Percentiles rank a stretch among this genome's conserved stretches.
Conservation (phyloP, 202 grass and related monocot genomes). For the Bolboschoenoplectus hybrid region DNA sequence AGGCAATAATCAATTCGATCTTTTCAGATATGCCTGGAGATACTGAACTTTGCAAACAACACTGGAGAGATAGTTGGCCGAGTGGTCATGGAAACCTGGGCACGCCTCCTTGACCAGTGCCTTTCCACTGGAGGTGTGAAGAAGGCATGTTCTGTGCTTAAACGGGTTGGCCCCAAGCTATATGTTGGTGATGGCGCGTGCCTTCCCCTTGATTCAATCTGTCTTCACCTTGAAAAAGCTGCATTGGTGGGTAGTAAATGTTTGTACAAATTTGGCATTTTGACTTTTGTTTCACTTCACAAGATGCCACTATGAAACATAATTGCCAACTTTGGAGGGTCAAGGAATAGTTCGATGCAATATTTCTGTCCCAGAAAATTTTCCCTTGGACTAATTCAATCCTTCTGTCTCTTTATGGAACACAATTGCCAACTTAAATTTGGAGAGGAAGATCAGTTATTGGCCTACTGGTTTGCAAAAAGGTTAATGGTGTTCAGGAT, state of each 20-base stretch:
- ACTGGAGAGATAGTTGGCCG: constrained; percentile 86
- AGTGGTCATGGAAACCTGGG: constrained; percentile 84
- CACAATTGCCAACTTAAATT: neutral
- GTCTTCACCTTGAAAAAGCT: constrained; percentile 92
- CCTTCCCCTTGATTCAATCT: constrained; percentile 82
- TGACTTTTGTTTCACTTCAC: neutral
- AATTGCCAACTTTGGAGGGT: neutral
- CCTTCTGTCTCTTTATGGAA: neutral
- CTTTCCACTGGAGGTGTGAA: constrained; percentile 78
- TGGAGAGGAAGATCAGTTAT: neutral
- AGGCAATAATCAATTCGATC: constrained; percentile 1
- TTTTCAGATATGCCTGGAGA: constrained; percentile 92
- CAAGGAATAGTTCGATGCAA: neutral
- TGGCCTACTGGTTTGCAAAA: neutral
- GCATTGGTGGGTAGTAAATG: constrained; percentile 68
- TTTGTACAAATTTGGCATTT: neutral
- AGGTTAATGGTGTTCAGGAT: neutral
- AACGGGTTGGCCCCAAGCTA: constrained; percentile 87
- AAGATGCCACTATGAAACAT: neutral
- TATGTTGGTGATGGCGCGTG: constrained; percentile 84
- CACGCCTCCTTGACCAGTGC: constrained; percentile 80
- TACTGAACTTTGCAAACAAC: constrained; percentile 95
- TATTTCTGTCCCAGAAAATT: neutral
- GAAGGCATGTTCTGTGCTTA: constrained; percentile 88
- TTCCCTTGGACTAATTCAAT: neutral